A percentile compares a stretch with the other conserved stretches of the same genome.
Conservation (phyloP, 2,329 filamentous ascomycete genomes). For the Aspergillus sp. region DNA sequence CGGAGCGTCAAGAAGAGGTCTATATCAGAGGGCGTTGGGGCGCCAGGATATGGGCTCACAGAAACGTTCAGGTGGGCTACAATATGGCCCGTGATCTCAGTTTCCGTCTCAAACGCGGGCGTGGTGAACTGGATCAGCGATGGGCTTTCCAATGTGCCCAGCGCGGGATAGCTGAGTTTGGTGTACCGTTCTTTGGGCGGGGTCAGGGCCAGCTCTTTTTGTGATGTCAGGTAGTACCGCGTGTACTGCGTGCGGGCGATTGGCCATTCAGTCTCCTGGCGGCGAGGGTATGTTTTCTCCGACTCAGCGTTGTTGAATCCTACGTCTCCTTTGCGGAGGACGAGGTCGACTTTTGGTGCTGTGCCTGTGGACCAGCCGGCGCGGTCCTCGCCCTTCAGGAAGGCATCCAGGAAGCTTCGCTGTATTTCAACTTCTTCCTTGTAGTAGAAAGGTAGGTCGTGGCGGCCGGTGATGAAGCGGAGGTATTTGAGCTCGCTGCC, state of each 20-base stretch:
- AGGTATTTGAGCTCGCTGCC: slow-evolving; percentile 69
- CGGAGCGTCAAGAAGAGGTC: slow-evolving; percentile 58
- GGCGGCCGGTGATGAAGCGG: slow-evolving; percentile 67
- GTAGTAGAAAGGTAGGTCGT: slow-evolving; percentile 73
- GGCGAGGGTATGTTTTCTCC: slow-evolving; percentile 56
- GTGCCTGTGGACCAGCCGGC: slow-evolving; percentile 50
- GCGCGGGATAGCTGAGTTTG: slow-evolving; percentile 59
- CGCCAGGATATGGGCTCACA: slow-evolving; percentile 39
- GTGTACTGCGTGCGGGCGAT: slow-evolving; percentile 65
- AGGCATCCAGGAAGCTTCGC: slow-evolving; percentile 67
- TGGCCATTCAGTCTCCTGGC: slow-evolving; percentile 65
- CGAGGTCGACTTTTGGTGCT: slow-evolving; percentile 59
- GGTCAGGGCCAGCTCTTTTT: slow-evolving; percentile 40
- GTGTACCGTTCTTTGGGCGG: slow-evolving; percentile 24
- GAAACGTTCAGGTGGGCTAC: slow-evolving; percentile 65
- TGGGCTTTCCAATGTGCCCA: slow-evolving; percentile 57
- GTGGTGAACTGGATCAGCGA: slow-evolving; percentile 60
- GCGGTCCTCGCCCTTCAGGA: slow-evolving; percentile 66
- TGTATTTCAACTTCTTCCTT: slow-evolving; percentile 67
- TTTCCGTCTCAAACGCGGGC: slow-evolving; percentile 59
- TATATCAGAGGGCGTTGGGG: slow-evolving; percentile 48
- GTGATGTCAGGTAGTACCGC: slow-evolving; percentile 58
- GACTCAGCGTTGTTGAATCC: slow-evolving; percentile 64
- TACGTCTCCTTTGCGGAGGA: slow-evolving; percentile 65
- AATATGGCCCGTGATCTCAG: slow-evolving; percentile 69